These are phyloP conservation scores for Boletus barrowsii DNA, from an alignment of 768 basidiomycete species.

Conservation along the genomic window DNA sequence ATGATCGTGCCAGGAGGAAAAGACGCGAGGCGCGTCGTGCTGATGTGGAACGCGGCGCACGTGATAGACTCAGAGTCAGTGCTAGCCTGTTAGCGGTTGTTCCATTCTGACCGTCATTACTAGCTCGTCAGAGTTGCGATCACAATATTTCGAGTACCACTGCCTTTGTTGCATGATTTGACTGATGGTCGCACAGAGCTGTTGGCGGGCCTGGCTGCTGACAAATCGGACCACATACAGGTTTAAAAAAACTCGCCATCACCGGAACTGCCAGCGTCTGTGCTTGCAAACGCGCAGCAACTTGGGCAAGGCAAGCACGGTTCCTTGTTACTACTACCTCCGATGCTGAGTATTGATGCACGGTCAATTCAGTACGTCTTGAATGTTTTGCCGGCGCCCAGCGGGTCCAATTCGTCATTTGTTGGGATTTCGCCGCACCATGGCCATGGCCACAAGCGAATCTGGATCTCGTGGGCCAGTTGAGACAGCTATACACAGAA, in stretches of 20 bases:
- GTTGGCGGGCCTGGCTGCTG: slow-evolving; percentile 2
- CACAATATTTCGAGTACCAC: neutral
- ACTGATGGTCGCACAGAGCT: slow-evolving; percentile 4
- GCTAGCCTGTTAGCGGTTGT: too few species aligned
- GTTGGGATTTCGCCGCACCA: slow-evolving; percentile 18
- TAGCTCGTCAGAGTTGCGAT: neutral
- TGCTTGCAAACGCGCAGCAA: neutral
- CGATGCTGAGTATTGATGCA: slow-evolving; percentile 23
- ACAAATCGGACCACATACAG: slow-evolving; percentile 10
- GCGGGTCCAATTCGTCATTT: slow-evolving; percentile 22
- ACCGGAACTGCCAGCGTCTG: neutral
- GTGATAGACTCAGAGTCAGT: slow-evolving; percentile 9
- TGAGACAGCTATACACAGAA: slow-evolving; percentile 58
- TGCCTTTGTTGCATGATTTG: slow-evolving; percentile 15
- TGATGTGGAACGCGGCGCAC: slow-evolving; percentile 19
- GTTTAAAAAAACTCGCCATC: too few species aligned
- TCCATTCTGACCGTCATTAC: too few species aligned
- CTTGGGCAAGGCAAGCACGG: slow-evolving; percentile 7
- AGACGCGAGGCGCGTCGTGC: slow-evolving; percentile 8
- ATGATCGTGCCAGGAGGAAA: neutral
- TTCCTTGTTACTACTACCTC: slow-evolving; percentile 9
- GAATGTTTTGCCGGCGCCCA: slow-evolving; percentile 26
- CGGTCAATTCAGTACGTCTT: slow-evolving; percentile 8
- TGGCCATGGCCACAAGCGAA: slow-evolving; percentile 28
- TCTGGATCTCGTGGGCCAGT: slow-evolving; percentile 43